Conservation (phyloP, 805 yeast species). For the Kazachstania bromeliacearum region DNA sequence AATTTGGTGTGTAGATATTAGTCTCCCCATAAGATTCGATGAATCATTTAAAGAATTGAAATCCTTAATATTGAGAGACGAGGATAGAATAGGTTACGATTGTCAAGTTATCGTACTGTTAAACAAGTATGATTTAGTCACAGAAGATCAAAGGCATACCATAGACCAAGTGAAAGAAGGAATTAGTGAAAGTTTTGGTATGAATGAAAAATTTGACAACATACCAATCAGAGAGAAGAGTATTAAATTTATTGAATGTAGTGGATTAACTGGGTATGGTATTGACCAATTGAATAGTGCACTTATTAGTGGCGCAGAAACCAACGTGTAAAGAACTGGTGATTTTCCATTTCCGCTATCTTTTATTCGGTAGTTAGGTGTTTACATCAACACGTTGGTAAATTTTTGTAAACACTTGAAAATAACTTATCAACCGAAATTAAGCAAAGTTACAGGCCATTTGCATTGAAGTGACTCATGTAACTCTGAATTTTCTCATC, state of each 20-base stretch:
- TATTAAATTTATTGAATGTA: slow-evolving; percentile 12
- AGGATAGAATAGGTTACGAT: slow-evolving; percentile 47
- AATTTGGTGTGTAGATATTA: slow-evolving; percentile 78
- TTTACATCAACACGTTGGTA: too few relatives aligned
- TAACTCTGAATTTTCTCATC: too few relatives aligned
- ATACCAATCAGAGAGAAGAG: not conserved
- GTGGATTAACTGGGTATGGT: slow-evolving; percentile 19
- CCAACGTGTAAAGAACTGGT: too few relatives aligned
- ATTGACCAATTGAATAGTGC: slow-evolving; percentile 6
- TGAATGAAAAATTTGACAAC: not conserved
- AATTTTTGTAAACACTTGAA: too few relatives aligned
- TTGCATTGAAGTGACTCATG: too few relatives aligned
- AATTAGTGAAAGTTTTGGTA: not conserved
- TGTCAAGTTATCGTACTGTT: slow-evolving; percentile 47
- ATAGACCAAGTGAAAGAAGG: not conserved
- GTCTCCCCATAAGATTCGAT: slow-evolving; percentile 44
- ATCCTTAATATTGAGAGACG: slow-evolving; percentile 49
- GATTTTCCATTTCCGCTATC: too few relatives aligned
- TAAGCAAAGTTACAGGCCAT: too few relatives aligned
- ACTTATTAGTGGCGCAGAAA: not conserved
- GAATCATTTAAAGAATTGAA: slow-evolving; percentile 61
- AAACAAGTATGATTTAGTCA: slow-evolving; percentile 63
- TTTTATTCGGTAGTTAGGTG: too few relatives aligned
- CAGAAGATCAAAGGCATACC: slow-evolving; percentile 8
- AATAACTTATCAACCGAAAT: too few relatives aligned